Evolutionary conservation across 352 stramenopile genomes (phyloP), one percentile per base, ranked within the genome.

Genomic region (Globisporangium radiosum): DNA sequence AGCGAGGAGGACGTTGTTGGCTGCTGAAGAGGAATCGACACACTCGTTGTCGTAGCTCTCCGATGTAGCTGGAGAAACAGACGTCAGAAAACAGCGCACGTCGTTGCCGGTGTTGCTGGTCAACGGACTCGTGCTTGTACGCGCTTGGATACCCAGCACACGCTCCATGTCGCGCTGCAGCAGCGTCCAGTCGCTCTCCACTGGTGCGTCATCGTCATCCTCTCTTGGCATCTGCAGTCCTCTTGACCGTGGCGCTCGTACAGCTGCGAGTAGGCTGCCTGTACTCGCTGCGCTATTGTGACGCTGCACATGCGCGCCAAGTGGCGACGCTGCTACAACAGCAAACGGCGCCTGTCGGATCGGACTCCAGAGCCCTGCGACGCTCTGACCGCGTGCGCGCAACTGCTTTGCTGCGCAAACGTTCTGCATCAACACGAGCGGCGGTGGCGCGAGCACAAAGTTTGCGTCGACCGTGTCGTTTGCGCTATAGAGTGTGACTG

Each of bases 381-480:
- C 64, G 4, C 57, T 14, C 11, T 50, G 61, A 0, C 63, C 64
- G 33, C 70, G 58, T 44, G 73, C 60, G 5, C 65, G 50, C 45
- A 80, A 83, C 9, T n/a, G 37, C n/a, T 51, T 73, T 25, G 57
- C 43, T 15, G 74, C 76, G 10, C 73, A 82, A n/a, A 68, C 77
- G 57, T 90, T 90, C 44, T 88, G 81, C 3, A 71, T 64, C 4
- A 65, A 63, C 36, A 88, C 73, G 10, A 86, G 47, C 8, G 62
- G 64, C 4, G 71, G 71, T 0, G 78, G 73, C 6, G 78, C 70
- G 36, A 90, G 65, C 51, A 90, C 80, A 60, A 88, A 90, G 66
- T 90, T 90, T 49, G 78, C 67, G 62, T 90, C 74, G 17, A 83
- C 44, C n/a, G 78, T 83, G 44, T 81, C 67, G n/a, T 75, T 83